Base-by-base conservation (phyloP, 129 eudicot species). In the Pittosporum tobira region DNA sequence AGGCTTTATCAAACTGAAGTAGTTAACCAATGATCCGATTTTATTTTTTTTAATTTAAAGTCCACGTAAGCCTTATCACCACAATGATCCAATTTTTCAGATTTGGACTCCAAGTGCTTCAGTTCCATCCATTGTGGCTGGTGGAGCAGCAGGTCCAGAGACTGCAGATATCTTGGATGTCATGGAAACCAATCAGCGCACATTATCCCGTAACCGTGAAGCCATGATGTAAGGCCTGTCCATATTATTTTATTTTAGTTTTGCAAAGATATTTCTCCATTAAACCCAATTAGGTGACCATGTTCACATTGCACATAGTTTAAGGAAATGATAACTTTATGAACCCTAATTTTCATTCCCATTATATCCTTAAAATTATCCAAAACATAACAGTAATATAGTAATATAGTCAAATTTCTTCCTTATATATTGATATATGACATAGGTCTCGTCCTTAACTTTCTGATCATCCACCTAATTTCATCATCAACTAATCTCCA, bases 101-200 rank as follows among this genome's bases (percentile, higher is more conserved):
- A 83, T 93, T 19, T 93, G 99, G 99, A 75, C 81, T 44, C 99
- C 99, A 7, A 78, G 51, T 78, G 82, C 85, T 72, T 70, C 85
- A 23, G 77, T 60, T 38, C 90, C 98, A 31, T 91, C 94, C 22
- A 48, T 61, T 49, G 84, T 86, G 61, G 77, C 79, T 57, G 94
- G 83, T 63, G 95, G 84, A 57, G 63, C 76, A 49, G 84, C 68
- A 1, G 83, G 91, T 60, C 83, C 86, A 4, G 94, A 80, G 63
- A 61, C 88, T 59, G 71, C 81, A 43, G 67, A 81, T 63, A 70
- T 81, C 14, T 45, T 84, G 59, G 96, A 87, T 59, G 75, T 74
- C 38, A 87, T 93, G 94, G 98, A 86, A 70, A 69, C 66, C 64
- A 91, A 91, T 79, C 99, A 91, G 48, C 83, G 73, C 27, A 81